Conservation (phyloP, 495 filamentous ascomycete species). For the Bacidia gigantensis region DNA sequence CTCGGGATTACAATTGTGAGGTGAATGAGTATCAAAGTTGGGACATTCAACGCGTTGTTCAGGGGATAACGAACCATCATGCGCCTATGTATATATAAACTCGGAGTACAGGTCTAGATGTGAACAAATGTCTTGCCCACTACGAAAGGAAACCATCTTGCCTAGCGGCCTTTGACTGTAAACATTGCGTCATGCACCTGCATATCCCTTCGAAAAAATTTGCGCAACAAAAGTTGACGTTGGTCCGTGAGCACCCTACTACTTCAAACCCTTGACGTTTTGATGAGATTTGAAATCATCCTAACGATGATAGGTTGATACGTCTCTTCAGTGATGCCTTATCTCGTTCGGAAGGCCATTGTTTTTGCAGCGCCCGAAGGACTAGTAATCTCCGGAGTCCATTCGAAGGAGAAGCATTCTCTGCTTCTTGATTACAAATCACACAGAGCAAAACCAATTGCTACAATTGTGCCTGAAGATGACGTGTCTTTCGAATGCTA, state of each 20-base stretch:
- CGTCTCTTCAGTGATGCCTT: too few relatives aligned
- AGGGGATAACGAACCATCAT: not conserved
- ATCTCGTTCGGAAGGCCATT: conserved; percentile 61
- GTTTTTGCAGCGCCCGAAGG: conserved; percentile 79
- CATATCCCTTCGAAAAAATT: too few relatives aligned
- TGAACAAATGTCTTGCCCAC: too few relatives aligned
- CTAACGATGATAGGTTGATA: too few relatives aligned
- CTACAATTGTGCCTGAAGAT: not conserved
- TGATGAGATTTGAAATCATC: too few relatives aligned
- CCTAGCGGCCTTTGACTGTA: too few relatives aligned
- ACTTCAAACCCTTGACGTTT: too few relatives aligned
- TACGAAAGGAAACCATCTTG: too few relatives aligned
- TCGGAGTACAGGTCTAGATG: not conserved
- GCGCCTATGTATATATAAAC: not conserved
- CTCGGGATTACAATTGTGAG: too few relatives aligned
- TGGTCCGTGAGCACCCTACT: too few relatives aligned
- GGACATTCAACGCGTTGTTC: not conserved
- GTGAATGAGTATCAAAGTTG: not conserved
- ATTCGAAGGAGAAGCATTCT: conserved; percentile 34
- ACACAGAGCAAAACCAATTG: conserved; percentile 36
- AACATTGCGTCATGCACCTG: too few relatives aligned
- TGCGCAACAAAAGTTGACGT: too few relatives aligned
- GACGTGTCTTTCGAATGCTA: conserved; percentile 49
- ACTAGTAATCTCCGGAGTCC: conserved; percentile 62
- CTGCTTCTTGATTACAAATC: conserved; percentile 66